phyloP scores from a whole-genome alignment of 352 stramenopile species.

The Aphanomyces invadans region DNA sequence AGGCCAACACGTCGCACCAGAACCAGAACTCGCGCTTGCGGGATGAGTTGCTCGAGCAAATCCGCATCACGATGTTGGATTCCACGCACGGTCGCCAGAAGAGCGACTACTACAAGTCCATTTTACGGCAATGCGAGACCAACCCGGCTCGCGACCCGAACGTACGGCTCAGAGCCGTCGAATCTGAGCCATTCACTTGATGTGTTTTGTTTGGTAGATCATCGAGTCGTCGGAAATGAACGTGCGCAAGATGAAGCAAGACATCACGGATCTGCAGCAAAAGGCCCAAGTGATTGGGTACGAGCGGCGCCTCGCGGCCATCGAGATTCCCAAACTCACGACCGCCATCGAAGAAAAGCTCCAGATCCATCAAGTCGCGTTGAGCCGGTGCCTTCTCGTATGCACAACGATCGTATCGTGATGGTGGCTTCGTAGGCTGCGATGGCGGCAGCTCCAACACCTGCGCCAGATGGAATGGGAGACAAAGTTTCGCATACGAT shows the following conservation, averaged over 20 bases:
- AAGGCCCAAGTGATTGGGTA: constrained; percentile 61
- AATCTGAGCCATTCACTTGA: not conserved
- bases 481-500: constrained; percentile 9
- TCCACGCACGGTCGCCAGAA: constrained; percentile 51
- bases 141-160: constrained; percentile 67
- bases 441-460: constrained; percentile 60
- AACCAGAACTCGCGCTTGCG: constrained; percentile 39
- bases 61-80: constrained; percentile 49
- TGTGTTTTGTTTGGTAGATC: constrained; percentile 23
- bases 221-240: constrained; percentile 59
- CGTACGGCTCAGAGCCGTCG: not conserved
- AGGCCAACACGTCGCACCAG: constrained; percentile 24
- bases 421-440: constrained; percentile 24
- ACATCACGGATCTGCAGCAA: constrained; percentile 62
- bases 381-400: constrained; percentile 30
- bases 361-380: constrained; percentile 49
- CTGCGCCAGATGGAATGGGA: constrained; percentile 36
- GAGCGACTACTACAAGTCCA: constrained; percentile 73
- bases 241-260: constrained; percentile 52
- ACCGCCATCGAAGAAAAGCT: constrained; percentile 23
- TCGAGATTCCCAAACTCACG: constrained; percentile 43
- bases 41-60: constrained; percentile 60
- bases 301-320: constrained; percentile 47
- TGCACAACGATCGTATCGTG: not conserved
- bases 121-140: constrained; percentile 70